Percentiles rank a stretch among this genome's conserved stretches.
Evolutionary conservation across 768 basidiomycete genomes (phyloP).

Genomic region (Suillus subaureus): DNA sequence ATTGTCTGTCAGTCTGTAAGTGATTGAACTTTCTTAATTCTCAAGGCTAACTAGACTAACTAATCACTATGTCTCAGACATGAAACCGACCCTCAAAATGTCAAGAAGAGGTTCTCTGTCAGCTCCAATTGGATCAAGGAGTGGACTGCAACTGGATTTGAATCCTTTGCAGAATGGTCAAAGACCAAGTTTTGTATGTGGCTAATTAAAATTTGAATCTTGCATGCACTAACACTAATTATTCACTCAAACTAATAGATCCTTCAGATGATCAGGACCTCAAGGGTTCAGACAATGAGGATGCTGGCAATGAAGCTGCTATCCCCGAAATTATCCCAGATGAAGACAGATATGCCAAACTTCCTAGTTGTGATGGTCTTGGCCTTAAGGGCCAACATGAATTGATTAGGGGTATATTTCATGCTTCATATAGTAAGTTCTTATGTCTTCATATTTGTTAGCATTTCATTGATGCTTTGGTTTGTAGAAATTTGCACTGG

Average conservation of each 20-base stretch:
- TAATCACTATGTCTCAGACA: no score
- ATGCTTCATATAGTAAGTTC: background rate
- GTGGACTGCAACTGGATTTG: background rate
- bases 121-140: background rate
- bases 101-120: background rate
- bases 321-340: background rate
- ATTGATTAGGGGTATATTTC: background rate
- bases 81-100: background rate
- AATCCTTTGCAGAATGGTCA: background rate
- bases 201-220: no score
- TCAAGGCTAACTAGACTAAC: background rate
- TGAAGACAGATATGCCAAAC: background rate
- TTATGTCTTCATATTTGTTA: background rate
- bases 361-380: background rate
- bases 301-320: background rate
- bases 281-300: background rate
- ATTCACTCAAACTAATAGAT: background rate
- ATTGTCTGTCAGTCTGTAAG: background rate
- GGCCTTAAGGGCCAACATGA: constrained; percentile 3
- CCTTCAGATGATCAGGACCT: constrained; percentile 7
- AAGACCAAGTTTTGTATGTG: background rate
- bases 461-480: background rate
- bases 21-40: no score
- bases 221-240: no score
- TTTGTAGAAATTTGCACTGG: background rate